Percentiles rank a stretch among this genome's conserved stretches.
Evolutionary conservation across 768 basidiomycete species (phyloP).

Genomic region (Piloderma croceum): DNA sequence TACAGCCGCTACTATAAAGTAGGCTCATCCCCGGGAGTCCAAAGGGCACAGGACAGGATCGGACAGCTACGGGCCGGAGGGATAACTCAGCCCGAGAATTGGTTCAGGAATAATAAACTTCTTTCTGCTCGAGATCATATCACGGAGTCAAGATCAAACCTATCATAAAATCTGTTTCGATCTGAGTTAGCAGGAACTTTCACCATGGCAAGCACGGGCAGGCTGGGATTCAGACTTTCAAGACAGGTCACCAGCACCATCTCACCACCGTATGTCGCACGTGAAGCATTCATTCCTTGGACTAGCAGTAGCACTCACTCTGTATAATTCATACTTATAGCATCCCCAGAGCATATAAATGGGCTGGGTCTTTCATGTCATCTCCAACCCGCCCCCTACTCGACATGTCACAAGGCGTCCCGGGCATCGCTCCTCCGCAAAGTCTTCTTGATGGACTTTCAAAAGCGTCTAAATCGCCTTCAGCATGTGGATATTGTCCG

Average conservation of each 20-base stretch:
- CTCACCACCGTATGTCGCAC: conserved; percentile 40
- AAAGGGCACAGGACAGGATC: no score
- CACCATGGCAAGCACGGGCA: no score
- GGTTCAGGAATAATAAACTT: no score
- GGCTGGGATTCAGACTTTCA: conserved; percentile 32
- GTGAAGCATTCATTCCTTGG: no score
- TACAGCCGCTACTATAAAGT: no score
- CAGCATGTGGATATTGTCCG: conserved; percentile 49
- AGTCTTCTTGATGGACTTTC: conserved; percentile 45
- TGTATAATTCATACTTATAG: conserved; percentile 24
- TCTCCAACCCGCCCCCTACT: conserved; percentile 46
- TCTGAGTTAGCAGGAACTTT: background rate
- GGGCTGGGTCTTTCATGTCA: conserved; percentile 42
- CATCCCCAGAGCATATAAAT: conserved; percentile 54
- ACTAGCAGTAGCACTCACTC: background rate
- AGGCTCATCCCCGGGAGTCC: no score
- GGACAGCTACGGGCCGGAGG: no score
- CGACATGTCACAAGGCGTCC: conserved; percentile 64
- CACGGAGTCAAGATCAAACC: no score
- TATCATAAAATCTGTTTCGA: background rate
- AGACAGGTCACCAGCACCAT: conserved; percentile 38
- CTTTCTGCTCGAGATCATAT: no score
- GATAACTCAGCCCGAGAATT: no score
- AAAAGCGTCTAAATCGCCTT: conserved; percentile 35
- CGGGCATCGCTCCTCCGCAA: conserved; percentile 57